A percentile compares a stretch with the other conserved stretches of the same genome.
Conservation (phyloP, 257 asterid species). For the Petrea volubilis region DNA sequence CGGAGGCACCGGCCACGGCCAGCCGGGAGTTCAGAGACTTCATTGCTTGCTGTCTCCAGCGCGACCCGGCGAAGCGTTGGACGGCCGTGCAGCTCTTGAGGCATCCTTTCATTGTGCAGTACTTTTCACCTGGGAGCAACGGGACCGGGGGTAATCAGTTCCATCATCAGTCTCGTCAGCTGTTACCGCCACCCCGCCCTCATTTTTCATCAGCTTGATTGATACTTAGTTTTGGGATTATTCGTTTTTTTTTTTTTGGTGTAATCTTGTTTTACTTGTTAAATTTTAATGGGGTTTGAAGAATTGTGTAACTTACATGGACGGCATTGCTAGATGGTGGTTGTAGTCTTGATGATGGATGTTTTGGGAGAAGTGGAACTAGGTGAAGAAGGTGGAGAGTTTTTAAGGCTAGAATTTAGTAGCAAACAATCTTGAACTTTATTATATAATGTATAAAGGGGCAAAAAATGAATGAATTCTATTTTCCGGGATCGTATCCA, state of each 20-base stretch:
- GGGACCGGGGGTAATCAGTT: conserved; percentile 24
- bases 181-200: conserved; percentile 73
- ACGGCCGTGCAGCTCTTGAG: conserved; percentile 50
- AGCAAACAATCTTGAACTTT: conserved; percentile 25
- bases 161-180: conserved; percentile 59
- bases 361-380: conserved; percentile 20
- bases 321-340: conserved; percentile 22
- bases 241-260: not conserved
- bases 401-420: conserved; percentile 10
- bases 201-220: conserved; percentile 58
- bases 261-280: conserved; percentile 11
- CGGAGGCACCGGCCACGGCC: conserved; percentile 72
- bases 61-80: conserved; percentile 55
- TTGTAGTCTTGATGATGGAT: conserved; percentile 12
- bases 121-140: conserved; percentile 40
- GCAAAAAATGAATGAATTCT: conserved; percentile 23
- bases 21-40: conserved; percentile 70
- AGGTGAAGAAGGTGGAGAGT: conserved; percentile 6
- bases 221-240: conserved; percentile 8
- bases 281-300: conserved; percentile 26
- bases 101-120: conserved; percentile 57
- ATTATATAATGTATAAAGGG: conserved; percentile 25
- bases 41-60: conserved; percentile 60
- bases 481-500: conserved; percentile 17
- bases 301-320: conserved; percentile 19